Evolutionary conservation across 805 yeast species (phyloP).

Genomic region (Maudiozyma bulderi): DNA sequence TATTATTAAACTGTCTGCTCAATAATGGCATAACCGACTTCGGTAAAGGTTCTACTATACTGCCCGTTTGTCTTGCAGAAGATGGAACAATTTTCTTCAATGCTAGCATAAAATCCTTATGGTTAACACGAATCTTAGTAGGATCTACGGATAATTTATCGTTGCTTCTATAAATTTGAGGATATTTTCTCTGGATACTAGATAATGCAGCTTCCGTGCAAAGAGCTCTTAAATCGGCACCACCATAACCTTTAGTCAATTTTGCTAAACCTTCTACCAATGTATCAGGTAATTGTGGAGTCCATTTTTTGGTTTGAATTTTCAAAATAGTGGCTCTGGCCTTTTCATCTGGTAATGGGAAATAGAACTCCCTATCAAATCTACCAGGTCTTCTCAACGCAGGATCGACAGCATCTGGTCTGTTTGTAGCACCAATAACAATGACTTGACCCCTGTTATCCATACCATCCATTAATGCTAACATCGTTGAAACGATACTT

Average conservation of each 20-base stretch:
- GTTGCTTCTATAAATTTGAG: slow-evolving; percentile 75
- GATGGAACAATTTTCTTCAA: slow-evolving; percentile 85
- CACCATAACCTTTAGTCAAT: slow-evolving; percentile 92
- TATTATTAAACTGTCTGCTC: slow-evolving; percentile 36
- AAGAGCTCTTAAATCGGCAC: slow-evolving; percentile 89
- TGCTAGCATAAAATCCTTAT: slow-evolving; percentile 80
- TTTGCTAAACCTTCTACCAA: slow-evolving; percentile 62
- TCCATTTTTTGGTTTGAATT: slow-evolving; percentile 88
- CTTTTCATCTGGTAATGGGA: slow-evolving; percentile 78
- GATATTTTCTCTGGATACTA: slow-evolving; percentile 84
- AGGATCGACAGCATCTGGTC: slow-evolving; percentile 98
- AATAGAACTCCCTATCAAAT: slow-evolving; percentile 92
- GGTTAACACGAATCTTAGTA: slow-evolving; percentile 55
- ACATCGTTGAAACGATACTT: slow-evolving; percentile 85
- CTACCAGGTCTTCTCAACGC: slow-evolving; percentile 95
- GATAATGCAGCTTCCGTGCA: slow-evolving; percentile 94
- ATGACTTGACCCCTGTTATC: slow-evolving; percentile 97
- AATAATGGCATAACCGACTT: slow-evolving; percentile 58
- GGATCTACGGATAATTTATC: slow-evolving; percentile 72
- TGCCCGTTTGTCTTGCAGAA: slow-evolving; percentile 74
- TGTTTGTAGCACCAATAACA: slow-evolving; percentile 94
- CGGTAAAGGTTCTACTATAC: slow-evolving; percentile 71
- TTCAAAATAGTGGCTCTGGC: slow-evolving; percentile 71
- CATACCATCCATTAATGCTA: slow-evolving; percentile 99
- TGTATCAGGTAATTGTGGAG: slow-evolving; percentile 50